Evolutionary conservation across 1,139 yeast genomes (phyloP).

Genomic region (Suhomyces bribrorum): DNA sequence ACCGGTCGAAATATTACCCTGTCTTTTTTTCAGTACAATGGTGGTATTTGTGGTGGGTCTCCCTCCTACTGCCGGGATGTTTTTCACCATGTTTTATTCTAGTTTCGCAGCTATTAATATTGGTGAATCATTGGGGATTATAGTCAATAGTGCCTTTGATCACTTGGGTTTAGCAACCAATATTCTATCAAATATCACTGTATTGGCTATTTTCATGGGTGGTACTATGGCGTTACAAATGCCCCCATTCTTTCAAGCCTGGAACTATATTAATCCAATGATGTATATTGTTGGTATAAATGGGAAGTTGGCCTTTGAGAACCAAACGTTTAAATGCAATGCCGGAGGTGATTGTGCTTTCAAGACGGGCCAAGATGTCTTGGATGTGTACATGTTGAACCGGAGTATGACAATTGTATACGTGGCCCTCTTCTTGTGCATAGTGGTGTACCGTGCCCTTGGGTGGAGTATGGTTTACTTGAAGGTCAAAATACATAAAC

Average conservation of each 20-base stretch:
- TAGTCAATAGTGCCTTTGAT: constrained; percentile 69
- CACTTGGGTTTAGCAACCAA: constrained; percentile 83
- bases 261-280: constrained; percentile 74
- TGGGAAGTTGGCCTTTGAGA: constrained; percentile 34
- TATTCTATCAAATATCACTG: constrained; percentile 60
- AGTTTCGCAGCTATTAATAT: constrained; percentile 61
- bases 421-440: constrained; percentile 41
- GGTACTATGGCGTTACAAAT: constrained; percentile 81
- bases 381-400: constrained; percentile 44
- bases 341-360: constrained; percentile 37
- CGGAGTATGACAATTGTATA: constrained; percentile 17
- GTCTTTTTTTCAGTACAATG: constrained; percentile 59
- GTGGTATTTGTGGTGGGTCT: constrained; percentile 71
- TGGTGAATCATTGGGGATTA: constrained; percentile 82
- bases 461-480: constrained; percentile 29
- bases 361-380: constrained; percentile 50
- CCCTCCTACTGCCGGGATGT: constrained; percentile 68
- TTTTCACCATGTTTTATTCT: constrained; percentile 62
- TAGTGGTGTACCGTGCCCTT: constrained; percentile 35
- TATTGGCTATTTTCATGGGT: constrained; percentile 78
- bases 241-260: constrained; percentile 66
- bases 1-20: constrained; percentile 69
- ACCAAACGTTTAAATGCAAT: constrained; percentile 19
- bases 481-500: constrained; percentile 23
- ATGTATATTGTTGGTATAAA: constrained; percentile 65